A percentile compares a stretch with the other conserved stretches of the same genome.
Evolutionary conservation across 2,329 filamentous ascomycete genomes (phyloP).

Genomic region (Periglandula ipomoeae): DNA sequence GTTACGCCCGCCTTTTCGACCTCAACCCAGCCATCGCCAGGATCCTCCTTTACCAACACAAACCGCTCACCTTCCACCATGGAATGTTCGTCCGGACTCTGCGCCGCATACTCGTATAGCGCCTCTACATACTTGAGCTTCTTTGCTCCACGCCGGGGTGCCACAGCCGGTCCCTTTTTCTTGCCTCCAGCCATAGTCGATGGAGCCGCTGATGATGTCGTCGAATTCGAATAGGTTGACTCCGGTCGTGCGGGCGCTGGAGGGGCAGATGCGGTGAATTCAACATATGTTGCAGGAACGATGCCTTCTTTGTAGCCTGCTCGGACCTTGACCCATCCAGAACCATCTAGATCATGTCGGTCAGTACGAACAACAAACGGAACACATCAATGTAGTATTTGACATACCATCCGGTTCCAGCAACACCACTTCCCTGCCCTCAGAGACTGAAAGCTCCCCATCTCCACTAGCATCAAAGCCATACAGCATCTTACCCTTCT

Average conservation of each 20-base stretch:
- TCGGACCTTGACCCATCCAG: conserved; percentile 84
- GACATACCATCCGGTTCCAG: conserved; percentile 77
- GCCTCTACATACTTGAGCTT: conserved; percentile 91
- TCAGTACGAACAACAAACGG: not conserved
- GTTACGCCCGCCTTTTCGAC: conserved; percentile 84
- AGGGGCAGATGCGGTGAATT: conserved; percentile 44
- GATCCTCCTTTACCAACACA: conserved; percentile 78
- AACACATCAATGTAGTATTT: not conserved
- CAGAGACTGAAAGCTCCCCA: conserved; percentile 72
- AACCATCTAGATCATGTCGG: conserved; percentile 55
- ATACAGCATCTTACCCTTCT: conserved; percentile 83
- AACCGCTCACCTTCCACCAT: conserved; percentile 90
- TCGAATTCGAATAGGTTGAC: conserved; percentile 69
- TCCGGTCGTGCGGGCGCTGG: conserved; percentile 50
- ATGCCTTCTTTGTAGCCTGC: conserved; percentile 69
- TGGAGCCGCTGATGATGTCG: conserved; percentile 23
- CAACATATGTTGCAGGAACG: conserved; percentile 80
- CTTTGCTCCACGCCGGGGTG: conserved; percentile 83
- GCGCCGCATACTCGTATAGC: conserved; percentile 81
- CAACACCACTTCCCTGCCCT: conserved; percentile 68
- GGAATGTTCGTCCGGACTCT: conserved; percentile 76
- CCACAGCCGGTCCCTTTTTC: conserved; percentile 87
- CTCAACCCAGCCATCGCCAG: conserved; percentile 92
- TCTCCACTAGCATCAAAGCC: conserved; percentile 70
- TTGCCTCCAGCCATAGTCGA: conserved; percentile 38